These are phyloP conservation scores for cucumber (Cucumis sativus) DNA, from an alignment of 306 rosid species.

Conservation along the genomic window DNA sequence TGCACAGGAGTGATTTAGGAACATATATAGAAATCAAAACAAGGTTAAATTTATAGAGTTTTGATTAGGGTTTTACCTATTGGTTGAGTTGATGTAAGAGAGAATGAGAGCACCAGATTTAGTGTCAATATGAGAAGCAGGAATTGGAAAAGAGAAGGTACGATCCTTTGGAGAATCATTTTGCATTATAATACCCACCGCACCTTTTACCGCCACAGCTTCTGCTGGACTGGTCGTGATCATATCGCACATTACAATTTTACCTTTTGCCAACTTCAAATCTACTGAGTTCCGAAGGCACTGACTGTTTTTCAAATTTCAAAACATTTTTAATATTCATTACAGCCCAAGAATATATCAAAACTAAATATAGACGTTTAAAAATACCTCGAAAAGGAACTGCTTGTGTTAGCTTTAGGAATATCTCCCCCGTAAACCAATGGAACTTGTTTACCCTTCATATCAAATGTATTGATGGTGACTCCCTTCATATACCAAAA, in stretches of 20 bases:
- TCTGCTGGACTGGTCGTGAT: not conserved
- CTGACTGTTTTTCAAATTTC: not conserved
- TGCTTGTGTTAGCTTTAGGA: not conserved
- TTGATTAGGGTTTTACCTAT: not conserved
- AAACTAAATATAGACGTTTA: too few species aligned
- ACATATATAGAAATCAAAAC: too few species aligned
- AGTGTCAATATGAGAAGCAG: not conserved
- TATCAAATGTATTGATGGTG: not conserved
- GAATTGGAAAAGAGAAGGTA: not conserved
- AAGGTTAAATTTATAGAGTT: too few species aligned
- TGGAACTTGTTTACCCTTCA: not conserved
- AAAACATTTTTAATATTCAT: too few species aligned
- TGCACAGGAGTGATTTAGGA: too few species aligned
- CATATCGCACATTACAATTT: not conserved
- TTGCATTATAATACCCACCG: not conserved
- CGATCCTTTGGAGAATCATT: not conserved
- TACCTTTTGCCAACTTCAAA: not conserved
- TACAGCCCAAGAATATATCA: too few species aligned
- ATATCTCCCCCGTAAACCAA: not conserved
- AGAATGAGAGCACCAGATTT: not conserved
- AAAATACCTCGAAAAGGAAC: not conserved
- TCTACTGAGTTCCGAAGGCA: not conserved
- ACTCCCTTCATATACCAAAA: not conserved
- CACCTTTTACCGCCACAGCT: not conserved
- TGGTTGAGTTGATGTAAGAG: not conserved